These are phyloP conservation scores for Begonia peltatifolia DNA, from an alignment of 306 rosid genomes.

Conservation along the genomic window DNA sequence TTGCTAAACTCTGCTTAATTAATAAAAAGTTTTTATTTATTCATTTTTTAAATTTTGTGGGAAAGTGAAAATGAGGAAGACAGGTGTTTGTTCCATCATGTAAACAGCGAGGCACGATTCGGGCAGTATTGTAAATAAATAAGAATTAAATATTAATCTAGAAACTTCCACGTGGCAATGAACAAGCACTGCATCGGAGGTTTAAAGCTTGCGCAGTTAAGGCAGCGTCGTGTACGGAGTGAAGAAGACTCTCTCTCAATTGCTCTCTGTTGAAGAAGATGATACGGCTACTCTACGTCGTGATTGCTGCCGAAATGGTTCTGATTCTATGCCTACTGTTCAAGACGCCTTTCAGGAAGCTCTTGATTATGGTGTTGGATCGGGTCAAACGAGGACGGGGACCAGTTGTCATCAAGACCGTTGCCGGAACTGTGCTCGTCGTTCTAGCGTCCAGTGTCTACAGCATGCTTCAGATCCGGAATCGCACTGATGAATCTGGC, in stretches of 20 bases:
- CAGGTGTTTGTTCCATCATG: too few relatives aligned
- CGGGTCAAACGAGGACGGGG: conserved; percentile 78
- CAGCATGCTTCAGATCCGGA: conserved; percentile 49
- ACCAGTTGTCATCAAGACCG: conserved; percentile 56
- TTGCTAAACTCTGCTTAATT: too few relatives aligned
- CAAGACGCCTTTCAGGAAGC: conserved; percentile 73
- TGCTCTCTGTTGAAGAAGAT: conserved; percentile 15
- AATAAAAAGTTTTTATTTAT: too few relatives aligned
- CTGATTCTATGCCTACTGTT: conserved; percentile 52
- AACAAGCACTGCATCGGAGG: too few relatives aligned
- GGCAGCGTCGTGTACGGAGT: too few relatives aligned
- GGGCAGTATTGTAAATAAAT: too few relatives aligned
- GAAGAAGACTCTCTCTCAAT: background rate
- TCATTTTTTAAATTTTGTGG: too few relatives aligned
- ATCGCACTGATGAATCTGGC: conserved; percentile 49
- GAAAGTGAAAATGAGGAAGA: too few relatives aligned
- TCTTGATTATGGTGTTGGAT: conserved; percentile 54
- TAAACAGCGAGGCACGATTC: too few relatives aligned
- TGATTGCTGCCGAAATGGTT: conserved; percentile 44
- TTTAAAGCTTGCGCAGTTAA: too few relatives aligned
- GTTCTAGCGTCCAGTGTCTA: conserved; percentile 48
- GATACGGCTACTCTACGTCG: conserved; percentile 63
- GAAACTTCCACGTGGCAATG: too few relatives aligned
- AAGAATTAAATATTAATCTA: too few relatives aligned
- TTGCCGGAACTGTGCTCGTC: conserved; percentile 47